A percentile compares a stretch with the other conserved stretches of the same genome.
Evolutionary conservation across 1,139 yeast genomes (phyloP).

Genomic region (Blastobotrys serpentis): DNA sequence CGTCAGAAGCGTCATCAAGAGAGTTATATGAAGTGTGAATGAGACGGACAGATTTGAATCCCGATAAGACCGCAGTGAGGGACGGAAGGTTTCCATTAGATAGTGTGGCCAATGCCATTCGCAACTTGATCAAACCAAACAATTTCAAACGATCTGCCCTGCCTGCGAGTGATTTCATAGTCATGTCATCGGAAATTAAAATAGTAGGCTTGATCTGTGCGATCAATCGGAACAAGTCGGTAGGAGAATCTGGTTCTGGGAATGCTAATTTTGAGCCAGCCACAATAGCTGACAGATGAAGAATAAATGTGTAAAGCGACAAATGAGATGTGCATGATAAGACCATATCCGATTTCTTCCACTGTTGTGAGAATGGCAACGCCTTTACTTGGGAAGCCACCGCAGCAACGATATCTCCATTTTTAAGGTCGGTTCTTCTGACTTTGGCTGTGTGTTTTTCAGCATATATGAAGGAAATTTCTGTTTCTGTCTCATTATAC

Average conservation of each 20-base stretch:
- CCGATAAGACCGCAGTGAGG: conserved; percentile 25
- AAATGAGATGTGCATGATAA: conserved; percentile 34
- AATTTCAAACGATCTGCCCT: conserved; percentile 23
- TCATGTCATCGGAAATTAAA: conserved; percentile 34
- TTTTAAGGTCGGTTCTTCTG: conserved; percentile 18
- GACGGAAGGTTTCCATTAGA: conserved; percentile 34
- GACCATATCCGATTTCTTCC: conserved; percentile 34
- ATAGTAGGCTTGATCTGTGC: conserved; percentile 25
- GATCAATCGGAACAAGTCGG: conserved; percentile 30
- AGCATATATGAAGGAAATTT: conserved; percentile 16
- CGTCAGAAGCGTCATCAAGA: conserved; percentile 13
- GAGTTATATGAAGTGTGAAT: conserved; percentile 30
- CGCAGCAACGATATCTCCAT: conserved; percentile 35
- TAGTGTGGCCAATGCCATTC: conserved; percentile 25
- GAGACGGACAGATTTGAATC: conserved; percentile 33
- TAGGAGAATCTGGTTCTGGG: conserved; percentile 29
- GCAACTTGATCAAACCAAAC: conserved; percentile 24
- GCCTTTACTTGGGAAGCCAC: conserved; percentile 39
- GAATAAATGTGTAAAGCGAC: conserved; percentile 31
- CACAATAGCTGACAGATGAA: conserved; percentile 37
- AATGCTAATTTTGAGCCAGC: conserved; percentile 31
- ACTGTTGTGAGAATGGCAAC: conserved; percentile 35
- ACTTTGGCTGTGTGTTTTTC: conserved; percentile 15
- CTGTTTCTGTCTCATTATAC: conserved; percentile 4
- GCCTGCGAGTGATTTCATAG: conserved; percentile 30